Percentiles rank a stretch among this genome's conserved stretches.
phyloP scores from a whole-genome alignment of 2,329 filamentous ascomycete species.

The Diaporthe sp. region DNA sequence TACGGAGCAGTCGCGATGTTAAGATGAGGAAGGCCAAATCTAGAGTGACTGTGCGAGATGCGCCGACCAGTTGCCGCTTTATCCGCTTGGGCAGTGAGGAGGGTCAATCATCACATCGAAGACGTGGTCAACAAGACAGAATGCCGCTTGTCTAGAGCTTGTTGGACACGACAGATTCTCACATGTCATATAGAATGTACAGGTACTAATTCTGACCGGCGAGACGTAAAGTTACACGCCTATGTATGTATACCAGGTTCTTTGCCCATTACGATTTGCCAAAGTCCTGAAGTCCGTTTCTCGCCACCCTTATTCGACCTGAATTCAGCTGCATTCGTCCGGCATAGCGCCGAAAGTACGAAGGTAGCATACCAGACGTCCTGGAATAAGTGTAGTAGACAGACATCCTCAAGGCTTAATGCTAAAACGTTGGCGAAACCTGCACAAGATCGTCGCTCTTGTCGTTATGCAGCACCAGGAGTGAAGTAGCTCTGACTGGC shows the following conservation, averaged over 20 bases:
- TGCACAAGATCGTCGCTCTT: neutral
- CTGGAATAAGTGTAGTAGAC: neutral
- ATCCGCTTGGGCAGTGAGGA: neutral
- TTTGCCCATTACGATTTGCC: neutral
- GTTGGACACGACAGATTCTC: neutral
- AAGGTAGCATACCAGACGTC: neutral
- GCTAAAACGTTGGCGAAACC: constrained; percentile 22
- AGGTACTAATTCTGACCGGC: neutral
- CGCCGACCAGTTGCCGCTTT: neutral
- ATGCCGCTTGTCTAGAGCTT: neutral
- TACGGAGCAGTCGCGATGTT: neutral
- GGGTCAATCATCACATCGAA: too few species aligned
- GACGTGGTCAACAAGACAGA: rapidly evolving
- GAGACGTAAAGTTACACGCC: too few species aligned
- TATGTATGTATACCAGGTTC: neutral
- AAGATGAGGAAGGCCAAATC: neutral
- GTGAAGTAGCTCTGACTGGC: constrained; percentile 28
- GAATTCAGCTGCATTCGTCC: neutral
- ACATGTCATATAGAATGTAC: neutral
- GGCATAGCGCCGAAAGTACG: neutral
- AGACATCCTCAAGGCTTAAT: neutral
- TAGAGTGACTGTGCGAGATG: neutral
- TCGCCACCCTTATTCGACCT: neutral
- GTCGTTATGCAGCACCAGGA: constrained; percentile 30
- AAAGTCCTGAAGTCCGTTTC: neutral